These are phyloP conservation scores for Rhodotorula sp. DNA, from an alignment of 1,284 basidiomycete genomes.

Conservation along the genomic window DNA sequence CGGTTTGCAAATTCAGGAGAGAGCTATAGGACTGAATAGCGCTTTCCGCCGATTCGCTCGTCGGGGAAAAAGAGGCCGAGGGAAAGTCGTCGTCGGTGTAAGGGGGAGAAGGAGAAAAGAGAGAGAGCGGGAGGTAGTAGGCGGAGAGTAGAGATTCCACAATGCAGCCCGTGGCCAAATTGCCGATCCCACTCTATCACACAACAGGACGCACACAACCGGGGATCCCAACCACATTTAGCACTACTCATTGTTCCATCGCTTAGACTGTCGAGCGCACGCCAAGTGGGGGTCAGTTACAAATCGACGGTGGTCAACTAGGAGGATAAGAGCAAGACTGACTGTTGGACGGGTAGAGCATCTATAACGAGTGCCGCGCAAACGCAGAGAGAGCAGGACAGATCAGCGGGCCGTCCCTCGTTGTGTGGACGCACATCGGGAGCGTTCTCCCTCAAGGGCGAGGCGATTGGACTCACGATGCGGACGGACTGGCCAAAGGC, in stretches of 20 bases:
- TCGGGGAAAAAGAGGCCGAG: background rate
- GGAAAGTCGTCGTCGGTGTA: background rate
- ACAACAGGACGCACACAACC: slow-evolving; percentile 1
- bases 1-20: background rate
- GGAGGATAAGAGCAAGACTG: background rate
- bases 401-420: background rate
- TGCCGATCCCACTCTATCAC: background rate
- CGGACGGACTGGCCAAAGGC: slow-evolving; percentile 93
- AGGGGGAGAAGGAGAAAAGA: background rate
- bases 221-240: background rate
- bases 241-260: background rate
- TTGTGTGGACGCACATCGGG: too few relatives aligned
- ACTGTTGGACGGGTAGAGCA: slow-evolving; percentile 60
- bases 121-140: slow-evolving; percentile 4
- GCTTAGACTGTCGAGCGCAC: slow-evolving; percentile 15
- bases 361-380: slow-evolving; percentile 48
- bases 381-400: background rate
- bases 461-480: slow-evolving; percentile 63
- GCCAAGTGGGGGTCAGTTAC: background rate
- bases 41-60: background rate
- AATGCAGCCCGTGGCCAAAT: background rate
- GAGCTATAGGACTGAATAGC: background rate
- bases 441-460: slow-evolving; percentile 7
- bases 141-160: background rate
- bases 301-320: too few relatives aligned